Percentiles rank a stretch among this genome's conserved stretches.
Conservation (phyloP, 257 asterid species). For the Jacaranda copaia region DNA sequence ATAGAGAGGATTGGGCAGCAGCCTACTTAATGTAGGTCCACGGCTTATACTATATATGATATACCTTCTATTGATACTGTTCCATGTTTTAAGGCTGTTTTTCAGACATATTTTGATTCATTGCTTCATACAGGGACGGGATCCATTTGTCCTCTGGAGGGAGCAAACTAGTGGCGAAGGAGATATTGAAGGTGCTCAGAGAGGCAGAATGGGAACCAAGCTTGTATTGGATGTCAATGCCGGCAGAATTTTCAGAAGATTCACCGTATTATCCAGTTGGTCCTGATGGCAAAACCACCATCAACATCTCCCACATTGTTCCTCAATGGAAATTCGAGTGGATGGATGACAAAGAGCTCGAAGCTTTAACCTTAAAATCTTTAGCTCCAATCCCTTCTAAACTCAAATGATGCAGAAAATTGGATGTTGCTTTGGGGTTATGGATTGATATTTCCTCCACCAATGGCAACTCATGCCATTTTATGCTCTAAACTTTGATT, state of each 20-base stretch:
- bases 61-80: no score
- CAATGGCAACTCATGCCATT: background rate
- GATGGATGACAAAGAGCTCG: constrained; percentile 39
- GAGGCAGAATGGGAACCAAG: constrained; percentile 66
- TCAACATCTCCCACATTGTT: constrained; percentile 29
- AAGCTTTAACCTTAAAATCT: constrained; percentile 33
- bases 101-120: background rate
- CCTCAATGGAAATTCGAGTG: constrained; percentile 54
- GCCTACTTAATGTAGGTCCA: constrained; percentile 60
- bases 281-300: constrained; percentile 41
- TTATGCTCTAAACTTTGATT: background rate
- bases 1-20: constrained; percentile 60
- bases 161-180: constrained; percentile 52
- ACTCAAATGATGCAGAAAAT: background rate
- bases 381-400: constrained; percentile 24
- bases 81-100: no score
- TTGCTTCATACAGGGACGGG: constrained; percentile 47
- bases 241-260: constrained; percentile 49
- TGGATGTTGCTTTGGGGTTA: background rate
- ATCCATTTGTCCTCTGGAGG: constrained; percentile 58
- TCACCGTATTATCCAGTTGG: constrained; percentile 45
- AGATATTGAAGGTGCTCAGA: constrained; percentile 53
- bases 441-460: no score
- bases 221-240: constrained; percentile 56
- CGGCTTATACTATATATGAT: no score